phyloP scores from a whole-genome alignment of 257 asterid species.

The Plantago major region DNA sequence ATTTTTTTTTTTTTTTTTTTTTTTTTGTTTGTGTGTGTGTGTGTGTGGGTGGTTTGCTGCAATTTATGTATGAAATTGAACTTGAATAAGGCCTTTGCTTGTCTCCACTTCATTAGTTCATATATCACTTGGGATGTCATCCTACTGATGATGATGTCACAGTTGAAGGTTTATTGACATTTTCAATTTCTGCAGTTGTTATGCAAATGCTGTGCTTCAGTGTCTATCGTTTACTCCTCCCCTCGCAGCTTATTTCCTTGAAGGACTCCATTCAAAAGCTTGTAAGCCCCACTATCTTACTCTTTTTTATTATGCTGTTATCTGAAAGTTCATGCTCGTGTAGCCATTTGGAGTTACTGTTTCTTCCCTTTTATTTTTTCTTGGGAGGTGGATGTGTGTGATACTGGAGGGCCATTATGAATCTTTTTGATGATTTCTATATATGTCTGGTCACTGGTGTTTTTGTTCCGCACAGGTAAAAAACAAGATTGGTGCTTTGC shows the following conservation, averaged over 20 bases:
- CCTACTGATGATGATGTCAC: no score
- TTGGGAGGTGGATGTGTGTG: neutral
- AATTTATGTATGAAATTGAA: neutral
- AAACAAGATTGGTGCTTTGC: constrained; percentile 70
- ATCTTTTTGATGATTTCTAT: neutral
- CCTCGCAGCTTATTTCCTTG: constrained; percentile 74
- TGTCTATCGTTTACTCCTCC: constrained; percentile 84
- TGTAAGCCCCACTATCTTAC: constrained; percentile 37
- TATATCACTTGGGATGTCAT: neutral
- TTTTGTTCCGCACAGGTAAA: constrained; percentile 35
- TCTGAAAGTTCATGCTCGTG: neutral
- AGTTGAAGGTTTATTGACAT: constrained; percentile 3
- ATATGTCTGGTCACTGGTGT: constrained; percentile 13
- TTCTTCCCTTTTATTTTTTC: neutral
- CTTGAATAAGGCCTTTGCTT: neutral
- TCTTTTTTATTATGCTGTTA: constrained; percentile 4
- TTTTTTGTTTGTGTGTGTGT: no score
- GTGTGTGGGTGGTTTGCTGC: neutral
- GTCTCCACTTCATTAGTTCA: neutral
- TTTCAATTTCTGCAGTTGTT: constrained; percentile 58
- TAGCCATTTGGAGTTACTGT: neutral
- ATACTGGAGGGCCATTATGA: no score
- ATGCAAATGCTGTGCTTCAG: constrained; percentile 83
- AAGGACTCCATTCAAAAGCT: constrained; percentile 67
- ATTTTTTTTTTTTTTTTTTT: neutral